phyloP scores from a whole-genome alignment of 202 grass and related monocot species.

The Elaeis oleifera region DNA sequence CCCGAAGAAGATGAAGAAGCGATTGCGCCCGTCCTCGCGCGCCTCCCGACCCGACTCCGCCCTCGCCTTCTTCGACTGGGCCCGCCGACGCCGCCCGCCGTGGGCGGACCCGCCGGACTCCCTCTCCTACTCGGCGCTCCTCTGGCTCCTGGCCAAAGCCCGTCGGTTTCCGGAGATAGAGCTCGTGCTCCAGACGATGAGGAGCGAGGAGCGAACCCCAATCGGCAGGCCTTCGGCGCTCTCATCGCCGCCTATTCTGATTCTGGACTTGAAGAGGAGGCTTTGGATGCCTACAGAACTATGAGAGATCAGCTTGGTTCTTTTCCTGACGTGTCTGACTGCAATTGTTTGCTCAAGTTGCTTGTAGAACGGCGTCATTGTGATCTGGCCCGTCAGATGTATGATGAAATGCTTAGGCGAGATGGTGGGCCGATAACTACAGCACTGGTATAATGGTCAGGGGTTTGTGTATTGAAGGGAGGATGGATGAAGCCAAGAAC shows the following conservation, averaged over 20 bases:
- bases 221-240: conserved; percentile 14
- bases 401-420: conserved; percentile 54
- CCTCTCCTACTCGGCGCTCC: conserved; percentile 19
- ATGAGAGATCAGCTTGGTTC: conserved; percentile 18
- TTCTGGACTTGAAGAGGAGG: conserved; percentile 21
- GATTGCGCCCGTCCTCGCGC: conserved; percentile 4
- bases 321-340: conserved; percentile 29
- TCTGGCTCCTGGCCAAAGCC: background rate
- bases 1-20: background rate
- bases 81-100: background rate
- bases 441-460: conserved; percentile 52
- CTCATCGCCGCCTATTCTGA: conserved; percentile 17
- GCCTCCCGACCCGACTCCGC: conserved; percentile 23
- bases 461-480: conserved; percentile 49
- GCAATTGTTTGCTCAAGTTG: conserved; percentile 41
- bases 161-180: conserved; percentile 7
- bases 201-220: conserved; percentile 6
- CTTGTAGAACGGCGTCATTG: conserved; percentile 33
- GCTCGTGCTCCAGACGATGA: conserved; percentile 9
- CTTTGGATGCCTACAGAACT: conserved; percentile 20
- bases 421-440: conserved; percentile 41
- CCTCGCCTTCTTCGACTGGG: conserved; percentile 30
- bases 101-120: background rate
- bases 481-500: conserved; percentile 45
- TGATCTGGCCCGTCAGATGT: conserved; percentile 35